These are phyloP conservation scores for Nakazawaea ishiwadae DNA, from an alignment of 805 yeast species.

Conservation along the genomic window DNA sequence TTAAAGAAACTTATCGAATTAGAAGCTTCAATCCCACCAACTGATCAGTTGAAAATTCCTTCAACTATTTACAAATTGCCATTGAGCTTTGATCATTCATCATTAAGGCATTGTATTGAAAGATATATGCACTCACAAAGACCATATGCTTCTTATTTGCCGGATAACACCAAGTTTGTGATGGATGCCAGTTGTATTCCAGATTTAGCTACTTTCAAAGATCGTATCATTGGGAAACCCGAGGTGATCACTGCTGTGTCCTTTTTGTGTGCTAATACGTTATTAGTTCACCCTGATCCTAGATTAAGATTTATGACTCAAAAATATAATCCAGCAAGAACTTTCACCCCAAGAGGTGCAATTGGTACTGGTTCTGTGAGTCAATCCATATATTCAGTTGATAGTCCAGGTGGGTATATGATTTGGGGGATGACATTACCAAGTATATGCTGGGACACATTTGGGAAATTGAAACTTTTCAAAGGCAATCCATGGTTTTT, in stretches of 20 bases:
- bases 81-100: conserved; percentile 21
- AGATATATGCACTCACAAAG: conserved; percentile 25
- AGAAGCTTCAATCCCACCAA: conserved; percentile 22
- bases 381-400: conserved; percentile 25
- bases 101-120: conserved; percentile 21
- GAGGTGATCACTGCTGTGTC: conserved; percentile 26
- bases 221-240: conserved; percentile 18
- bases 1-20: conserved; percentile 16
- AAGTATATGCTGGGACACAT: conserved; percentile 29
- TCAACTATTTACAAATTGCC: conserved; percentile 23
- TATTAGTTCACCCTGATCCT: conserved; percentile 27
- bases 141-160: conserved; percentile 28
- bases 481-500: conserved; percentile 27
- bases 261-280: conserved; percentile 25
- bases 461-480: conserved; percentile 20
- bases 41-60: conserved; percentile 22
- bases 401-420: conserved; percentile 29
- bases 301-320: conserved; percentile 22
- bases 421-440: conserved; percentile 28
- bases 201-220: conserved; percentile 22
- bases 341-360: conserved; percentile 27
- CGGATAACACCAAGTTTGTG: conserved; percentile 22
- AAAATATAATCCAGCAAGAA: conserved; percentile 27
- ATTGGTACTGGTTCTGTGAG: conserved; percentile 25
- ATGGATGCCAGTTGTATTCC: conserved; percentile 24